Percentiles rank a stretch among this genome's conserved stretches.
phyloP scores from a whole-genome alignment of 129 eudicot species.

The Silybum marianum region DNA sequence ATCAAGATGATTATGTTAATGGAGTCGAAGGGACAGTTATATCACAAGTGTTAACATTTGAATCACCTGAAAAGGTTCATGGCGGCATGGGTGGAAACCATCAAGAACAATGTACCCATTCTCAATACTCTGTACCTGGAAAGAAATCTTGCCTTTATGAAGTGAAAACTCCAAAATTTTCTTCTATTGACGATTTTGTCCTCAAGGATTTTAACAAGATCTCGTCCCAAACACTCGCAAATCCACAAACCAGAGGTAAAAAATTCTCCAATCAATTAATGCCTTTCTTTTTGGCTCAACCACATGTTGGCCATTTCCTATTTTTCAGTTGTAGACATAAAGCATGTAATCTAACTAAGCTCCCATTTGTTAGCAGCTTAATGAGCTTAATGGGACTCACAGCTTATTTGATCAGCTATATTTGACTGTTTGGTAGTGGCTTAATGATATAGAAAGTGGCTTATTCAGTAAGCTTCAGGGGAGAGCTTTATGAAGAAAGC shows the following conservation, averaged over 20 bases:
- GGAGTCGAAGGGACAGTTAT: constrained; percentile 1
- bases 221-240: neutral
- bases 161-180: constrained; percentile 10
- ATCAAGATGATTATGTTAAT: constrained; percentile 19
- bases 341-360: neutral
- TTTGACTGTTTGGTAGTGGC: too few relatives aligned
- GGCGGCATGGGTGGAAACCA: neutral
- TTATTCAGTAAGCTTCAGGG: too few relatives aligned
- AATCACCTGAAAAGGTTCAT: neutral
- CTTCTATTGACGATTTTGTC: constrained; percentile 1
- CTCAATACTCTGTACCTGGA: neutral
- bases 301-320: neutral
- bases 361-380: too few relatives aligned
- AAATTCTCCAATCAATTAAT: neutral
- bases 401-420: too few relatives aligned
- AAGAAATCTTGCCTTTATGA: neutral
- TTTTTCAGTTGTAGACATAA: neutral
- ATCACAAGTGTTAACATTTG: constrained; percentile 20
- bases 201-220: constrained; percentile 14
- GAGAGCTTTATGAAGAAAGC: too few relatives aligned
- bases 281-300: neutral
- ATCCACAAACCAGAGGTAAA: constrained; percentile 21
- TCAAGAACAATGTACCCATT: neutral
- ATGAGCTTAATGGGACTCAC: too few relatives aligned
- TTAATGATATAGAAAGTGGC: too few relatives aligned